Evolutionary conservation across 345 rosid genomes (phyloP), one percentile per base, ranked within the genome.

Genomic region (Alliaria petiolata): DNA sequence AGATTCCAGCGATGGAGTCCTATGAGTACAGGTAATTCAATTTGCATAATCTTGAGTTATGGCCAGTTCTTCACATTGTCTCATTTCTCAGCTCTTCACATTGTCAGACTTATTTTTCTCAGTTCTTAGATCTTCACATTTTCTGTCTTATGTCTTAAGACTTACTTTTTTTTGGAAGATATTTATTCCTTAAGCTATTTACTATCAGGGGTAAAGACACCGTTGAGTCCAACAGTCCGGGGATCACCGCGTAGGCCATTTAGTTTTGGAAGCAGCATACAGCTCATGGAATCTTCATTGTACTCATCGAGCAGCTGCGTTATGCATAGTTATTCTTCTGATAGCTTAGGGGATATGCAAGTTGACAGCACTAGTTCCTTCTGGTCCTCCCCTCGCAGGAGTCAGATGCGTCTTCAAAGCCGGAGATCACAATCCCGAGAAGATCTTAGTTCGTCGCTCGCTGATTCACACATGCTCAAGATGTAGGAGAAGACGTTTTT

Each of bases 391-490:
- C 96, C 97, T 72, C 93, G 81, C 67, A 88, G 99, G 80, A 76
- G 88, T 79, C 91, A 91, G 85, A 93, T 89, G 97, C 88, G 83
- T 58, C 85, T 95, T 20, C 99, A 95, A 77, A 95, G 99, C 76
- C 79, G 99, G 73, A 88, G 96, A 81, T 95, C 99, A 50, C 99
- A 91, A 78, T 95, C 99, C 49, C 89, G 99, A 77, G 99, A 95
- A 82, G 99, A 95, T 74, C 97, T 95, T 57, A 87, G 78, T 84
- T 87, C 95, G 44, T 91, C 97, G 6, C 52, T 95, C 30, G 84
- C 95, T 47, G 98, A 93, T 64, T 60, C 90, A 40, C 96, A 90
- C 75, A 73, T 81, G 75, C 80, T 75, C 40, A 95, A 89, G 81
- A 84, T 85, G 71, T 91, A 95, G 84, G 76, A 69, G 50, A 50